These are phyloP conservation scores for Prillingera fragicola DNA, from an alignment of 1,284 basidiomycete genomes.

Conservation along the genomic window DNA sequence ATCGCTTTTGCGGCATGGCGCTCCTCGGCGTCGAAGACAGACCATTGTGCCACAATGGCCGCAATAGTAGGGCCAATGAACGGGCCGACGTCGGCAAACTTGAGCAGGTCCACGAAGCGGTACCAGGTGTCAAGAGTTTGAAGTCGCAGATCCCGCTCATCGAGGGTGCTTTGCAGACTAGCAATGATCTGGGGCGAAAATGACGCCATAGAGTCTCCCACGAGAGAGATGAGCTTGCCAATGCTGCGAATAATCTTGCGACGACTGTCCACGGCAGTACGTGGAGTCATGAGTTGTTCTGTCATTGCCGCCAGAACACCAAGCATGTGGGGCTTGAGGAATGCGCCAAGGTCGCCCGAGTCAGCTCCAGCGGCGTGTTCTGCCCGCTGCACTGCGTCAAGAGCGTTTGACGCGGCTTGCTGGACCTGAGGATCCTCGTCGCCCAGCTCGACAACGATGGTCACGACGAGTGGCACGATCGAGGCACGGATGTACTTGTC, in stretches of 20 bases:
- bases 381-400: conserved; percentile 60
- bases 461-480: conserved; percentile 62
- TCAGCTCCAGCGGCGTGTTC: conserved; percentile 14
- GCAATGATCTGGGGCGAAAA: conserved; percentile 94
- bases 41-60: conserved; percentile 74
- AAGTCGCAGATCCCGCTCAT: conserved; percentile 62
- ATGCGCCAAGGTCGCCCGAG: conserved; percentile 52
- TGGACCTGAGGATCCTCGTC: conserved; percentile 58
- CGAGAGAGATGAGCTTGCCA: conserved; percentile 63
- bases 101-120: conserved; percentile 67
- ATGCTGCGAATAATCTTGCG: conserved; percentile 72
- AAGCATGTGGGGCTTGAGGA: conserved; percentile 69
- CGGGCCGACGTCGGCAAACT: conserved; percentile 68
- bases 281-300: conserved; percentile 69
- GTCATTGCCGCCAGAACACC: conserved; percentile 75
- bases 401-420: conserved; percentile 51
- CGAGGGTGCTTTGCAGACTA: conserved; percentile 83
- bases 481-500: conserved; percentile 55
- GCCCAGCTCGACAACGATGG: conserved; percentile 69
- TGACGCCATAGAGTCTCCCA: conserved; percentile 65
- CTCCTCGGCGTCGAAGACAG: conserved; percentile 55
- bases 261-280: conserved; percentile 62
- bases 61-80: conserved; percentile 86
- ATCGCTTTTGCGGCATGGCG: conserved; percentile 58
- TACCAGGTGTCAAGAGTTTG: conserved; percentile 78